Evolutionary conservation across 768 basidiomycete species (phyloP).

Genomic region (Boletus insuetus): DNA sequence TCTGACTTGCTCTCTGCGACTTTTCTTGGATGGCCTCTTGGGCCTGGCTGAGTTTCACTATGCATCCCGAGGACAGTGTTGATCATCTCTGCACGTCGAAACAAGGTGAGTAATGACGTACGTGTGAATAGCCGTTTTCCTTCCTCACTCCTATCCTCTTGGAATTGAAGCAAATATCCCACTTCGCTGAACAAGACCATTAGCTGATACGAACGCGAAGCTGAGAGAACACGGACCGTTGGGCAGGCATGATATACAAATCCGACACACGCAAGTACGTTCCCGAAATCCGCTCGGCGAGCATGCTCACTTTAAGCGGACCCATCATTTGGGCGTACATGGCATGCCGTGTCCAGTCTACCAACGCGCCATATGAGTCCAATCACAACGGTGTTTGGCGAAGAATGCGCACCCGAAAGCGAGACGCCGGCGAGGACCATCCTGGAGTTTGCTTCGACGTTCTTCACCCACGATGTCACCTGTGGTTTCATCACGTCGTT

Average conservation of each 20-base stretch:
- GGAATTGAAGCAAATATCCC: slow-evolving; percentile 18
- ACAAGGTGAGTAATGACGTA: not conserved
- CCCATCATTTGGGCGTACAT: slow-evolving; percentile 24
- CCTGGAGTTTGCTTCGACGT: slow-evolving; percentile 11
- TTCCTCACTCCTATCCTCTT: slow-evolving; percentile 18
- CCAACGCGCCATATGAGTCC: not conserved
- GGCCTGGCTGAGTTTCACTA: slow-evolving; percentile 10
- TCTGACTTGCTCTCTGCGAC: slow-evolving; percentile 12
- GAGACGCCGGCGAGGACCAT: slow-evolving; percentile 19
- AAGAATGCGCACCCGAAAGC: slow-evolving; percentile 3
- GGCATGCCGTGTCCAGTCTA: slow-evolving; percentile 14
- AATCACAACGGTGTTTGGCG: too few species aligned
- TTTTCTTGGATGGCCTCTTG: slow-evolving; percentile 18
- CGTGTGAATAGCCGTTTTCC: slow-evolving; percentile 11
- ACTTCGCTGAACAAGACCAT: slow-evolving; percentile 4
- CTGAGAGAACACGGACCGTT: slow-evolving; percentile 11
- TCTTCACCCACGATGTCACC: slow-evolving; percentile 14
- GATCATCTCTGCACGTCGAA: too few species aligned
- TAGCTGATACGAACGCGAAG: not conserved
- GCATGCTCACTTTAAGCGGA: slow-evolving; percentile 25
- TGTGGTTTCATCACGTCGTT: slow-evolving; percentile 21
- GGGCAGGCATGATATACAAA: slow-evolving; percentile 19
- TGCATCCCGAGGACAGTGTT: not conserved
- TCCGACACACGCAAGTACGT: slow-evolving; percentile 21
- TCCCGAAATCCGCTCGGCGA: slow-evolving; percentile 15